Evolutionary conservation across 495 filamentous ascomycete species (phyloP), one percentile per base, ranked within the genome.

Genomic region (Annulohypoxylon nitens): DNA sequence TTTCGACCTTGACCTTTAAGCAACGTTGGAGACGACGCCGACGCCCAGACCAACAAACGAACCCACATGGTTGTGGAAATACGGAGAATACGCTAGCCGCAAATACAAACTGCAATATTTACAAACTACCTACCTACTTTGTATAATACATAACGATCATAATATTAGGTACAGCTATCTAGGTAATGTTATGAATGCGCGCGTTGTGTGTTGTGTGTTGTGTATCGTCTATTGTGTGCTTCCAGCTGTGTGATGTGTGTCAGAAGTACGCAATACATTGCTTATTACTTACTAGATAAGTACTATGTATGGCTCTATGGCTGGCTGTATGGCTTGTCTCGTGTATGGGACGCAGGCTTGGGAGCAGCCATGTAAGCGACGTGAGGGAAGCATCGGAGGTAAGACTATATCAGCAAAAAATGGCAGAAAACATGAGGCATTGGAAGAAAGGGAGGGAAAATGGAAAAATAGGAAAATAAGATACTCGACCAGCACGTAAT

Each of bases 21-120:
- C 51, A 54, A 64, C 60, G 37, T 68, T 69, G 61, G 55, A 69
- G 61, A 59, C 65, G 65, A 59, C 65, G 65, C 70, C 65, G 65
- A 59, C 65, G 65, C 70, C 65, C 55, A 69, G 65, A 65, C 64
- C 70, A 57, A n/a, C 54, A 34, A 36, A 20, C n/a, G 41, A 73
- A 45, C 61, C 70, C 70, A 65, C 70, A 63, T 68, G 62, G 34
- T 47, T 18, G 34, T 54, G 36, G 50, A 54, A 54, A 54, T 47
- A 45, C 20, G 48, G 48, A 33, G 33, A 39, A 67, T 62, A 67
- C 64, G 59, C 70, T 64, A 73, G 36, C 16, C 70, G 45, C 33
- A 43, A 39, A 39, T 43, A 43, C 39, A 14, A n/a, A 43, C 39
- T 43, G 14, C 39, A 43, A 4, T 64, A 61, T 50, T 41, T 65